These are phyloP conservation scores for Hypholoma fasciculare DNA, from an alignment of 768 basidiomycete genomes.

Conservation along the genomic window DNA sequence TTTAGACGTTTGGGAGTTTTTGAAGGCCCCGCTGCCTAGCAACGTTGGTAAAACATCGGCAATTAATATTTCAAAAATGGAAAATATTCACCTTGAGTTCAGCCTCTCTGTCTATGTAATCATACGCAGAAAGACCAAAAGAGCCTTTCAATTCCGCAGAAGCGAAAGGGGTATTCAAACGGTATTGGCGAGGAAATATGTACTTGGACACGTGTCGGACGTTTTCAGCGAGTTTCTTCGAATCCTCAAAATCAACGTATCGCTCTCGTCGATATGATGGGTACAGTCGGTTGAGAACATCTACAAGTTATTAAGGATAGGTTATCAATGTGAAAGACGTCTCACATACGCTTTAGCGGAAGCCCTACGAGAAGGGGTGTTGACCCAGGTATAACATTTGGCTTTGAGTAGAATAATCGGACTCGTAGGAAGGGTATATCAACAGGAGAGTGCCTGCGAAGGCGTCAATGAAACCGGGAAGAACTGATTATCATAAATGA, in stretches of 20 bases:
- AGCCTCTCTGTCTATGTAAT: slow-evolving; percentile 61
- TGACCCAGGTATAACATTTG: slow-evolving; percentile 50
- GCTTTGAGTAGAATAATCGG: slow-evolving; percentile 69
- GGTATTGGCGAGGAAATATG: slow-evolving; percentile 82
- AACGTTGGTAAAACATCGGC: neutral
- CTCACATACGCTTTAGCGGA: slow-evolving; percentile 59
- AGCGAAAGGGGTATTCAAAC: slow-evolving; percentile 60
- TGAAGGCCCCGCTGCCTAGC: slow-evolving; percentile 34
- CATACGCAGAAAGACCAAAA: slow-evolving; percentile 32
- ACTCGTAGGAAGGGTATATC: slow-evolving; percentile 54
- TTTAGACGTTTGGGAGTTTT: slow-evolving; percentile 80
- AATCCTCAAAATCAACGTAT: slow-evolving; percentile 12
- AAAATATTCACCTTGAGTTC: slow-evolving; percentile 61
- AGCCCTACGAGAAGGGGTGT: slow-evolving; percentile 61
- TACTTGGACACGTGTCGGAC: slow-evolving; percentile 76
- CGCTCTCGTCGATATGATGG: slow-evolving; percentile 35
- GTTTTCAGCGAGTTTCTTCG: slow-evolving; percentile 40
- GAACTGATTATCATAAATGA: neutral
- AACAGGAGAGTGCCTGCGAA: slow-evolving; percentile 33
- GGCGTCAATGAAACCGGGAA: neutral
- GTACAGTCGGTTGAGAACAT: slow-evolving; percentile 62
- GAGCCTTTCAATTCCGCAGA: slow-evolving; percentile 18
- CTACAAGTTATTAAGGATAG: slow-evolving; percentile 33
- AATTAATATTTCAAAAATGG: neutral
- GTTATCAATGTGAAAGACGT: neutral